A percentile compares a stretch with the other conserved stretches of the same genome.
phyloP scores from a whole-genome alignment of 2,329 filamentous ascomycete species.

The Amylocarpus encephaloides region DNA sequence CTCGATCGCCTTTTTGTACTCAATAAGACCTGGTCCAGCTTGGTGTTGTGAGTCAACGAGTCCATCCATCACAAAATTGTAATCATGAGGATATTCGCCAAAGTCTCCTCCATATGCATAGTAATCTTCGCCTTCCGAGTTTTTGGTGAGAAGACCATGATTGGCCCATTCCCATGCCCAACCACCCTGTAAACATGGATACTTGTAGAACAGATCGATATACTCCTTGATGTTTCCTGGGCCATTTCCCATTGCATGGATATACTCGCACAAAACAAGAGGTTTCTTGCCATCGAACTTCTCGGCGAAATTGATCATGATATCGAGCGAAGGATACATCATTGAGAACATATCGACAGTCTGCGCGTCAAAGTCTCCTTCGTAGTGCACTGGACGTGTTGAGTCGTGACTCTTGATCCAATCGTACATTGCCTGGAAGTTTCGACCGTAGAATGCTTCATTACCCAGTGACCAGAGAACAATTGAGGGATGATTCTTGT shows the following conservation, averaged over 20 bases:
- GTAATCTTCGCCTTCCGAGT: slow-evolving; percentile 30
- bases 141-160: slow-evolving; percentile 32
- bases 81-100: slow-evolving; percentile 35
- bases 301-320: slow-evolving; percentile 34
- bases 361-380: slow-evolving; percentile 45
- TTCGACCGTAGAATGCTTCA: slow-evolving; percentile 64
- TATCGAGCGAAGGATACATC: slow-evolving; percentile 47
- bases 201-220: slow-evolving; percentile 47
- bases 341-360: slow-evolving; percentile 49
- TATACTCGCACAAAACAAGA: slow-evolving; percentile 52
- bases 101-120: slow-evolving; percentile 41
- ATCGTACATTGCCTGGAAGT: slow-evolving; percentile 61
- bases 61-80: slow-evolving; percentile 42
- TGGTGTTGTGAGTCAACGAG: slow-evolving; percentile 47
- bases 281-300: slow-evolving; percentile 46
- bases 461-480: slow-evolving; percentile 71
- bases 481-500: slow-evolving; percentile 65
- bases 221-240: slow-evolving; percentile 66
- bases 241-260: slow-evolving; percentile 67
- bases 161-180: slow-evolving; percentile 37
- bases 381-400: slow-evolving; percentile 50
- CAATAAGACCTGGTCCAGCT: slow-evolving; percentile 49
- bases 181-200: slow-evolving; percentile 33
- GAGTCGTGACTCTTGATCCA: slow-evolving; percentile 45
- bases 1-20: slow-evolving; percentile 52